Evolutionary conservation across 2,329 filamentous ascomycete genomes (phyloP).

Genomic region (Exophiala bonariae): DNA sequence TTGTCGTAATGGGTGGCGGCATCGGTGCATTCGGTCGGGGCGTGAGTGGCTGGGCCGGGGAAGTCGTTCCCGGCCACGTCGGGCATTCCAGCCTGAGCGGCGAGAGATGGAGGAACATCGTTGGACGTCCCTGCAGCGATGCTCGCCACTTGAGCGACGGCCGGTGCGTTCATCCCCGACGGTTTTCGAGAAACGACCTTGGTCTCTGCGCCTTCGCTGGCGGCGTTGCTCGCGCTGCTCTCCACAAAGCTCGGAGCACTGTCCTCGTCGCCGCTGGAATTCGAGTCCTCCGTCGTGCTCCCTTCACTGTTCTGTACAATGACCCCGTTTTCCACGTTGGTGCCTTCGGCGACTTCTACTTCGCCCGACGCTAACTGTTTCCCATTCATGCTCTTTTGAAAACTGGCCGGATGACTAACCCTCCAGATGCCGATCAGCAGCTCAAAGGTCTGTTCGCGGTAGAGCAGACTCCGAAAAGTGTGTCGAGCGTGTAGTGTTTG

Average conservation of each 20-base stretch:
- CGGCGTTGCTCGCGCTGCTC: slow-evolving; percentile 52
- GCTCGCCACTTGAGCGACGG: slow-evolving; percentile 30
- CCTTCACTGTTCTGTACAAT: slow-evolving; percentile 59
- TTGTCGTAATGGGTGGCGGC: slow-evolving; percentile 78
- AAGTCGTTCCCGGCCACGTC: slow-evolving; percentile 60
- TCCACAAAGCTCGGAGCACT: slow-evolving; percentile 63
- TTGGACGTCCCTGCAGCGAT: slow-evolving; percentile 13
- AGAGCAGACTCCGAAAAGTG: slow-evolving; percentile 92
- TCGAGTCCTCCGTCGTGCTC: slow-evolving; percentile 59
- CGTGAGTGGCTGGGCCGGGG: slow-evolving; percentile 79
- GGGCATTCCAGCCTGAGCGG: slow-evolving; percentile 22
- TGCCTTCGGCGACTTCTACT: slow-evolving; percentile 83
- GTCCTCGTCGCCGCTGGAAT: slow-evolving; percentile 46
- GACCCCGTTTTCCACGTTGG: slow-evolving; percentile 67
- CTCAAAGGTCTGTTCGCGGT: slow-evolving; percentile 93
- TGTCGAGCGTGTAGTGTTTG: slow-evolving; percentile 94
- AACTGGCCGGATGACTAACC: slow-evolving; percentile 80
- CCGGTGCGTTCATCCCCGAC: slow-evolving; percentile 53
- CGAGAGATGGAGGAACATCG: slow-evolving; percentile 38
- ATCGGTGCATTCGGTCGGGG: slow-evolving; percentile 83
- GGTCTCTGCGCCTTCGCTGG: slow-evolving; percentile 49
- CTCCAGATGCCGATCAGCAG: slow-evolving; percentile 98
- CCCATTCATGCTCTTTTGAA: slow-evolving; percentile 89
- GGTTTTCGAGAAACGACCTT: slow-evolving; percentile 69
- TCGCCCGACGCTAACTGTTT: slow-evolving; percentile 69